Evolutionary conservation across 31 red algal species (phyloP).

Genomic region (Endocladia muricata): DNA sequence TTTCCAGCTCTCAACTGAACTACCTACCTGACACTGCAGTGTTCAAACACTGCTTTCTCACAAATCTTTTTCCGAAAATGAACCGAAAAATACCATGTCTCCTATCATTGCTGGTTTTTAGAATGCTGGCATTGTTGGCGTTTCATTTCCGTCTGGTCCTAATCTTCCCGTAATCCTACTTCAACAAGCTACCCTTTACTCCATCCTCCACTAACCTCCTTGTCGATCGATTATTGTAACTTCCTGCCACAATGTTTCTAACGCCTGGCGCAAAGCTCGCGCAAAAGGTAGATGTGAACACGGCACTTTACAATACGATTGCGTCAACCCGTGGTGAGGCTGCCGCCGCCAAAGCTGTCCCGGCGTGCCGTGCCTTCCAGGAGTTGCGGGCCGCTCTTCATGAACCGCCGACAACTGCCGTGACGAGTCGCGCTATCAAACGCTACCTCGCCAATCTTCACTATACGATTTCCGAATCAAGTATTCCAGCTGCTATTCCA

Average conservation of each 20-base stretch:
- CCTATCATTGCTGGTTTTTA: too few species aligned
- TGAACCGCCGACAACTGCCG: slow-evolving; percentile 44
- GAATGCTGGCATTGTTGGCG: too few species aligned
- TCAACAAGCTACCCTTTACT: not conserved
- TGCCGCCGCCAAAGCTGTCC: slow-evolving; percentile 15
- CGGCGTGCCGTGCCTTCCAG: slow-evolving; percentile 31
- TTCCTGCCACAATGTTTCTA: slow-evolving; percentile 26
- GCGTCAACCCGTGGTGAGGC: slow-evolving; percentile 21
- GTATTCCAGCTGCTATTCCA: slow-evolving; percentile 4
- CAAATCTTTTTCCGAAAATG: too few species aligned
- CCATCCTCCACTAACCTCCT: not conserved
- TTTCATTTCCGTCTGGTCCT: too few species aligned
- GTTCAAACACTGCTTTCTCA: too few species aligned
- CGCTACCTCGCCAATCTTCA: slow-evolving; percentile 32
- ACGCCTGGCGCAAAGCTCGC: slow-evolving; percentile 56
- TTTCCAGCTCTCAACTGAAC: too few species aligned
- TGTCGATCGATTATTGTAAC: not conserved
- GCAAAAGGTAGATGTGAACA: slow-evolving; percentile 46
- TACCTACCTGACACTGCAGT: too few species aligned
- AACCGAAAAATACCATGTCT: too few species aligned
- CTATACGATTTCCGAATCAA: not conserved
- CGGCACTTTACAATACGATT: slow-evolving; percentile 34
- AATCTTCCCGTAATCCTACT: not conserved
- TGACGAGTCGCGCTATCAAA: slow-evolving; percentile 1
- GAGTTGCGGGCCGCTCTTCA: slow-evolving; percentile 18